phyloP scores from a whole-genome alignment of 2,329 filamentous ascomycete genomes.

The Colletotrichum tabaci region DNA sequence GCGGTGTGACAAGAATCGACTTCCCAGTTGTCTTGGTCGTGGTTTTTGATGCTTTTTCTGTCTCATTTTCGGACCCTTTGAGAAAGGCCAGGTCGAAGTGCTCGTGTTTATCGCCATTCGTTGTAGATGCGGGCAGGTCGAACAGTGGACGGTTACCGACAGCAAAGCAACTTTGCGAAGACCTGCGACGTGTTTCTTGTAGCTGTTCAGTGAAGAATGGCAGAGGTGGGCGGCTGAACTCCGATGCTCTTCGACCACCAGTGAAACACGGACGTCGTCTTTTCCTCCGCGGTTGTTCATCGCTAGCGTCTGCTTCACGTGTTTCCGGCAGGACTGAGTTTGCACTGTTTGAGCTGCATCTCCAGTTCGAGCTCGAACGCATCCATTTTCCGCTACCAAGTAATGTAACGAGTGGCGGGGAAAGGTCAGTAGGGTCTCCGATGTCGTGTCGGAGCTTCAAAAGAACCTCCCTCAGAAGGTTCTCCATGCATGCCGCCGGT shows the following conservation, averaged over 20 bases:
- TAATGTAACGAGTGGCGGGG: constrained; percentile 14
- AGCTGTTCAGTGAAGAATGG: constrained; percentile 45
- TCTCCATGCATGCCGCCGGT: constrained; percentile 68
- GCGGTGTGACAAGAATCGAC: constrained; percentile 47
- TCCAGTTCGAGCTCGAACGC: constrained; percentile 24
- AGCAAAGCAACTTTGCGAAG: constrained; percentile 42
- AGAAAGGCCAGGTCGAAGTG: constrained; percentile 50
- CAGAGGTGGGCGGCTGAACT: constrained; percentile 50
- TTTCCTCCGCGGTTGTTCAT: constrained; percentile 49
- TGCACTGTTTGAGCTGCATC: constrained; percentile 31
- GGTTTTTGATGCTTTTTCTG: constrained; percentile 35
- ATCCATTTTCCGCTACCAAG: constrained; percentile 9
- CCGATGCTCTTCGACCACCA: constrained; percentile 50
- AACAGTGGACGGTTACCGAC: constrained; percentile 43
- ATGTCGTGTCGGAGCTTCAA: constrained; percentile 58
- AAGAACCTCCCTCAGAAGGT: constrained; percentile 67
- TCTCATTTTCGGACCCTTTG: constrained; percentile 47
- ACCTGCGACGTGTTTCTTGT: constrained; percentile 43
- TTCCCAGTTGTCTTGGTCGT: constrained; percentile 40
- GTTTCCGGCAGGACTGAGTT: constrained; percentile 50
- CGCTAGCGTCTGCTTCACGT: constrained; percentile 49
- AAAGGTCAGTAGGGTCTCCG: not conserved
- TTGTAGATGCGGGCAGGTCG: constrained; percentile 48
- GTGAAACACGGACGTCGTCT: constrained; percentile 47
- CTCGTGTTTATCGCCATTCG: constrained; percentile 43